Evolutionary conservation across 371 early-diverging fungal genomes (phyloP).

Genomic region (Coemansia sp.): DNA sequence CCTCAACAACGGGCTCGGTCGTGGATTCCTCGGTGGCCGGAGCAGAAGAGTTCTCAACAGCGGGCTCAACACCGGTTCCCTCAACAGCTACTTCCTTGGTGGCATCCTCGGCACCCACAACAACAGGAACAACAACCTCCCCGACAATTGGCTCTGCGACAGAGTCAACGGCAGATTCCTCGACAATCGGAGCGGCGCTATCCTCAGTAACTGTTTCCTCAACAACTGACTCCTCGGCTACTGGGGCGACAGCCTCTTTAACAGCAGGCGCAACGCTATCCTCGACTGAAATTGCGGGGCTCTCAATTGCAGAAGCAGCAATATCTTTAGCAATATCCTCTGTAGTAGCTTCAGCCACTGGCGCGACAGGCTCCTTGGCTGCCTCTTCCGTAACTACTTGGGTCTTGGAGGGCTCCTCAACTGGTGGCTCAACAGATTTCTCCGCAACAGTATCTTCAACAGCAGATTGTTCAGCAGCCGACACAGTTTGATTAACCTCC

Average conservation of each 20-base stretch:
- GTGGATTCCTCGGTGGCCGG: neutral
- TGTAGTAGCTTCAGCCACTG: neutral
- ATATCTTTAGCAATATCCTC: neutral
- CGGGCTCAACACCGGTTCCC: neutral
- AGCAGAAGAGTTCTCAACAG: neutral
- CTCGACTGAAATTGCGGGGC: no score
- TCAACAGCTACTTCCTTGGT: neutral
- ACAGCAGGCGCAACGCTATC: neutral
- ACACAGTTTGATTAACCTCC: neutral
- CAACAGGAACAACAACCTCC: neutral
- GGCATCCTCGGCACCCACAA: neutral
- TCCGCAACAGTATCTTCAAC: neutral
- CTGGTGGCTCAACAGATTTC: neutral
- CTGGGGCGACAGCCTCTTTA: neutral
- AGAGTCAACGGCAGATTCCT: slow-evolving; percentile 2
- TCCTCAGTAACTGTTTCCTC: neutral
- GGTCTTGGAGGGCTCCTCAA: neutral
- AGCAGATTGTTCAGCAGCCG: neutral
- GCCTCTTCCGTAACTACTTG: neutral
- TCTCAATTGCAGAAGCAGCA: neutral
- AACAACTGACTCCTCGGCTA: neutral
- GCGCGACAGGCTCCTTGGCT: slow-evolving; percentile 1
- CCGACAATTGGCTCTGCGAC: neutral
- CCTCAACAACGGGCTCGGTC: neutral
- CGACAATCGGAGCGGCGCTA: neutral